Evolutionary conservation across 2,329 filamentous ascomycete genomes (phyloP), one percentile per base, ranked within the genome.

Genomic region (Graphilbum ipis-grandicollis): DNA sequence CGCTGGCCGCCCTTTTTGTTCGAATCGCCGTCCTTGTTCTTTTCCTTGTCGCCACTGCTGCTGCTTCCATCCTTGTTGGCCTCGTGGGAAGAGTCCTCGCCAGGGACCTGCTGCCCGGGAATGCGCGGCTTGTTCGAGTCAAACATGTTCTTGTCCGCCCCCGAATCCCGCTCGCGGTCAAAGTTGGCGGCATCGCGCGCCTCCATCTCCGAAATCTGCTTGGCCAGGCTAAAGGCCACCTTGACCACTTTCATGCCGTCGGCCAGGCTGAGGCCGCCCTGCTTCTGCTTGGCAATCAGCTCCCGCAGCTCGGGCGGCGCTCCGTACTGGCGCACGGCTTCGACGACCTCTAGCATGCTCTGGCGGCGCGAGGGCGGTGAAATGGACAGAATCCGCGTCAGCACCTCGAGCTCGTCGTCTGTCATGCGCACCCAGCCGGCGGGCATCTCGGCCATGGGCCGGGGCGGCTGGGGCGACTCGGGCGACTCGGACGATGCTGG

Each of bases 281-380:
- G 63, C 54, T 77, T 67, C 36, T 79, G 65, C 44, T 68, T 66
- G 28, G 55, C 50, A 31, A 72, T 53, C 41, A 73, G 48, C 29
- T 77, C 66, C 38, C 69, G 66, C 15, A 84, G 57, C 50, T 84
- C 81, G 18, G 58, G 48, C 1, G 83, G 81, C 14, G 84, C 70
- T 9, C 84, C 84, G 31, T 75, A 65, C 41, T 65, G 63, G 56
- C 75, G 72, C 42, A 88, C 65, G 21, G 66, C 60, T 42, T 68
- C 58, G n/a, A 80, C 56, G 9, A 75, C 63, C 34, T 69, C 63
- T 40, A 73, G 64, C 40, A 85, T 54, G 18, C 66, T 58, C 35
- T 70, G 56, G 29, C 63, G 62, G 55, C 82, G 74, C n/a, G 65
- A 63, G 38, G 65, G 60, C 8, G 79, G 77, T 39, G 83, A 63